These are phyloP conservation scores for Cutaneotrichosporon sp. DNA, from an alignment of 1,284 basidiomycete genomes.

Conservation along the genomic window DNA sequence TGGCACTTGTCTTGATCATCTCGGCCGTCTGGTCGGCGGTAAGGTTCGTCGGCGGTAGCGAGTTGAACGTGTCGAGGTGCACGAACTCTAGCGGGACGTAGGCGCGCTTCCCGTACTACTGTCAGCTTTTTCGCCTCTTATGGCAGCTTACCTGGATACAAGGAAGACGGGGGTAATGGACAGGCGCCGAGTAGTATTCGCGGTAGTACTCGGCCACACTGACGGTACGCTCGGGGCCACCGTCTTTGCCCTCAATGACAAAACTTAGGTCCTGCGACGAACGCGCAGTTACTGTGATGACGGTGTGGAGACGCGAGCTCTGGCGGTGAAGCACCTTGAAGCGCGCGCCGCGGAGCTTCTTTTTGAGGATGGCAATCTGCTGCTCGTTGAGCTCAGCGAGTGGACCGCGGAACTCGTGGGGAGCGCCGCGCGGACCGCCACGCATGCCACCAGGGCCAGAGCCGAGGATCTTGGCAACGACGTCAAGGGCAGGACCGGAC, in stretches of 20 bases:
- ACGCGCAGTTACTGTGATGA: slow-evolving; percentile 30
- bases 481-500: slow-evolving; percentile 37
- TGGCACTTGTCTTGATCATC: slow-evolving; percentile 46
- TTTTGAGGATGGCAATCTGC: slow-evolving; percentile 28
- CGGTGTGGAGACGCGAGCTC: slow-evolving; percentile 33
- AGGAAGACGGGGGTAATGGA: slow-evolving; percentile 37
- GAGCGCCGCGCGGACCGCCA: slow-evolving; percentile 3
- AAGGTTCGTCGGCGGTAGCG: slow-evolving; percentile 36
- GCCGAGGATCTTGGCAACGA: slow-evolving; percentile 33
- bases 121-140: slow-evolving; percentile 7
- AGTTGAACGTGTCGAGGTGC: slow-evolving; percentile 38
- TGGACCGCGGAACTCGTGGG: neutral
- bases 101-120: slow-evolving; percentile 34
- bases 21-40: slow-evolving; percentile 35
- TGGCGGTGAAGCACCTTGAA: slow-evolving; percentile 37
- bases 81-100: slow-evolving; percentile 43
- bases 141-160: slow-evolving; percentile 36
- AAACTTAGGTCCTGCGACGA: slow-evolving; percentile 33
- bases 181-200: slow-evolving; percentile 25
- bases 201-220: slow-evolving; percentile 44
- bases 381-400: slow-evolving; percentile 10
- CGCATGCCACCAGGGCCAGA: slow-evolving; percentile 13
- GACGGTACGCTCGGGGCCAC: slow-evolving; percentile 20
- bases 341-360: slow-evolving; percentile 32
- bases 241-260: slow-evolving; percentile 31